A percentile compares a stretch with the other conserved stretches of the same genome.
phyloP scores from a whole-genome alignment of 139 green algal genomes.

The Chlorella ohadii region DNA sequence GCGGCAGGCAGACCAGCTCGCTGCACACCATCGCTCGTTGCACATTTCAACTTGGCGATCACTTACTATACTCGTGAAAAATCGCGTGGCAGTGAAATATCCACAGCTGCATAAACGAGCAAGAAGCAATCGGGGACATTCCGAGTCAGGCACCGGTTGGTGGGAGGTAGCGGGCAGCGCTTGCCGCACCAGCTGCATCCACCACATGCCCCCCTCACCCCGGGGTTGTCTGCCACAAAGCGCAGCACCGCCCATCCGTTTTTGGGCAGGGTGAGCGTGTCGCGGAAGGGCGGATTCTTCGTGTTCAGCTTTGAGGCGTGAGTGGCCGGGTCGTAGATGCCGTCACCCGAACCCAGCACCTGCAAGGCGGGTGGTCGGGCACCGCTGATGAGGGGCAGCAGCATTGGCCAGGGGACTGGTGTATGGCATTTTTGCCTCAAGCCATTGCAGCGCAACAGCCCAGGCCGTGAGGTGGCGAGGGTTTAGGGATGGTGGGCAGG shows the following conservation, averaged over 20 bases:
- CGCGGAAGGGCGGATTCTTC: constrained; percentile 44
- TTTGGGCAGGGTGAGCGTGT: constrained; percentile 54
- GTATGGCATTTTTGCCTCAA: too few species aligned
- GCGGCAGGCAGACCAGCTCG: too few species aligned
- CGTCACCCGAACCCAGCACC: constrained; percentile 47
- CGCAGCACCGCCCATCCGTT: constrained; percentile 54
- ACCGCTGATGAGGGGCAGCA: neutral
- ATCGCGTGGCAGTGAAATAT: constrained; percentile 73
- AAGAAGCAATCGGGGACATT: too few species aligned
- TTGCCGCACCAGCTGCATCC: neutral
- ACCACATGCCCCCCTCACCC: constrained; percentile 3
- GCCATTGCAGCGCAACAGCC: too few species aligned
- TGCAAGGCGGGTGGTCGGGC: neutral
- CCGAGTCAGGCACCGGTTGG: too few species aligned
- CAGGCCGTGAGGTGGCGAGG: too few species aligned
- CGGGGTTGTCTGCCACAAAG: constrained; percentile 57
- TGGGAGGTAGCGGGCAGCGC: too few species aligned
- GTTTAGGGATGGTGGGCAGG: too few species aligned
- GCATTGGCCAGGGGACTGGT: too few species aligned
- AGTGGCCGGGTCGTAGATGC: constrained; percentile 37
- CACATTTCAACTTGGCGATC: too few species aligned
- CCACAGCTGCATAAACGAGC: constrained; percentile 40
- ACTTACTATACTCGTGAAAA: constrained; percentile 66
- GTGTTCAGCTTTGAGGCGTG: constrained; percentile 39
- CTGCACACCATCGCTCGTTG: too few species aligned